Evolutionary conservation across 2,329 filamentous ascomycete genomes (phyloP), one percentile per base, ranked within the genome.

Genomic region (Colletotrichum spinosum): DNA sequence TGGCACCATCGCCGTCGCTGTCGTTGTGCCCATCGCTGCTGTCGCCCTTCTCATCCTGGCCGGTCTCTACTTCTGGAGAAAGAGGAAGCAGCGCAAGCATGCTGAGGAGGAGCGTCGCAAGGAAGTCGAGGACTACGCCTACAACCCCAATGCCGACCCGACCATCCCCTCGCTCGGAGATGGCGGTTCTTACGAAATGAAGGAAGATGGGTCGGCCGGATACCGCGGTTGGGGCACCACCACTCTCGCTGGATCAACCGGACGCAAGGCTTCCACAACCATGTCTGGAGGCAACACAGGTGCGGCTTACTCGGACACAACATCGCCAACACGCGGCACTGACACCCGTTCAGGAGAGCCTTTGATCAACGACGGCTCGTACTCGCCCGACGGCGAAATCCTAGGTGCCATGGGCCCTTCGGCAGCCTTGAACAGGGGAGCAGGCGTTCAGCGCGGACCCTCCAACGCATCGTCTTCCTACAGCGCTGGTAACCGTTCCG

Each of bases 381-480:
- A 81, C 46, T 86, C 86, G 3, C 86, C 85, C n/a, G 92, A 95
- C 71, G 90, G 91, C 55, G 94, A 97, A 75, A 92, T 93, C 50
- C 86, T 97, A 42, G 93, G 92, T 55, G 92, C 90, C 46, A 90
- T 97, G 79, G 93, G 93, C 3, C 91, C 92, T 11, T 84, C 87
- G 12, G 85, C 90, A 34, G 84, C 87, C 60, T 86, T 87, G 67
- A 90, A 91, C 77, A 85, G 88, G 56, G 83, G 80, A 53, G 83
- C 80, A 34, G 92, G 93, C 70, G 92, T 98, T 41, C 92, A 92
- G 70, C 91, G 96, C 58, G 96, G 96, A 1, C 90, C 93, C 2
- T 98, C 95, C 6, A 98, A 98, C 74, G 96, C 96, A 6, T 99
- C 96, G 0, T 98, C 96, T 0, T 94, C 93, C 2, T 99, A 98